These are phyloP conservation scores for Termitomyces sp. DNA, from an alignment of 768 basidiomycete species.

Conservation along the genomic window DNA sequence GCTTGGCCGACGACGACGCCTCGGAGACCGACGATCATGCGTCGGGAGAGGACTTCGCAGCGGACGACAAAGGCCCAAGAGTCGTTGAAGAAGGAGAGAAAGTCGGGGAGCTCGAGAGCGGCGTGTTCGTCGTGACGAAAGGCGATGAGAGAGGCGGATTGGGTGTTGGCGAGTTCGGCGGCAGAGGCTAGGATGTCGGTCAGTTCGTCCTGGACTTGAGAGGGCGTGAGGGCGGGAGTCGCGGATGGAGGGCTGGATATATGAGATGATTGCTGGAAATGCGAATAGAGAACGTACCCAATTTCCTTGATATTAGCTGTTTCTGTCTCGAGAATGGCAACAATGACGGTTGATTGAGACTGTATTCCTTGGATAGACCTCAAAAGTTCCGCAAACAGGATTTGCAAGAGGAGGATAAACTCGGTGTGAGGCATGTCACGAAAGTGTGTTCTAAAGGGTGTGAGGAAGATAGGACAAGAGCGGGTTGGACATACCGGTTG, in stretches of 20 bases:
- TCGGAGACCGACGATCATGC: constrained; percentile 91
- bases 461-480: constrained; percentile 14
- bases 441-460: constrained; percentile 49
- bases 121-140: constrained; percentile 78
- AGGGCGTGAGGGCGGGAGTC: constrained; percentile 20
- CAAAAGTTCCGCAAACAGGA: constrained; percentile 58
- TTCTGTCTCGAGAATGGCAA: constrained; percentile 44
- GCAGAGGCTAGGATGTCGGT: constrained; percentile 73
- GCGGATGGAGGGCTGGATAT: neutral
- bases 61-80: constrained; percentile 88
- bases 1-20: constrained; percentile 88
- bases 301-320: constrained; percentile 22
- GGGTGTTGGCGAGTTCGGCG: constrained; percentile 81
- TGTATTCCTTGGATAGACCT: constrained; percentile 67
- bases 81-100: constrained; percentile 76
- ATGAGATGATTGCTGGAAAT: neutral
- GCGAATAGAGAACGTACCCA: neutral
- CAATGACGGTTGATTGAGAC: constrained; percentile 50
- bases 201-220: constrained; percentile 55
- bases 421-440: constrained; percentile 63
- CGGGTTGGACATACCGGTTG: neutral
- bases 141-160: constrained; percentile 73
- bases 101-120: constrained; percentile 63
- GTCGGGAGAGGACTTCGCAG: constrained; percentile 78
- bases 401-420: constrained; percentile 58